These are phyloP conservation scores for Hypoxylon fragiforme DNA, from an alignment of 495 filamentous ascomycete genomes.

Conservation along the genomic window DNA sequence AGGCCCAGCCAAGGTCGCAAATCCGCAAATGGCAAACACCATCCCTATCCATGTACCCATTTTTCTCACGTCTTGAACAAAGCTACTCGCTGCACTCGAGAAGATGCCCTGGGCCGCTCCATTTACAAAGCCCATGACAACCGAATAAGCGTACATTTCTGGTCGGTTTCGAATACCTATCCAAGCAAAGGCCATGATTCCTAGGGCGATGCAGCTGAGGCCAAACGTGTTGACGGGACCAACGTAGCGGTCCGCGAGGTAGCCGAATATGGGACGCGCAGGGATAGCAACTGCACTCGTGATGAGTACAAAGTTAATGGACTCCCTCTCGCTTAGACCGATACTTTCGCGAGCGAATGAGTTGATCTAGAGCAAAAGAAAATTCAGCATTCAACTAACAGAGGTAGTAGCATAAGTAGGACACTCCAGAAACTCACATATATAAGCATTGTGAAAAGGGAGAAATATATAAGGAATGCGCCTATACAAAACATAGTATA, in stretches of 20 bases:
- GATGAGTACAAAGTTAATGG: constrained; percentile 47
- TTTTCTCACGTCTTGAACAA: constrained; percentile 45
- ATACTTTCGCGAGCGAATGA: constrained; percentile 46
- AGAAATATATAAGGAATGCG: constrained; percentile 47
- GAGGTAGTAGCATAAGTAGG: not conserved
- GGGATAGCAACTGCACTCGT: constrained; percentile 44
- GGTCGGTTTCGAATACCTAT: constrained; percentile 35
- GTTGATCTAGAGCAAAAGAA: constrained; percentile 54
- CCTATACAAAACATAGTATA: constrained; percentile 41
- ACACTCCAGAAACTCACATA: constrained; percentile 38
- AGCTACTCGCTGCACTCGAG: constrained; percentile 41
- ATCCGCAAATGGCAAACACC: constrained; percentile 44
- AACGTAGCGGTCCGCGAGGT: constrained; percentile 40
- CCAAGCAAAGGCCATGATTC: constrained; percentile 44
- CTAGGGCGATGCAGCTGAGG: constrained; percentile 36
- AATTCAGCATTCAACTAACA: not conserved
- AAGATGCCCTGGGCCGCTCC: constrained; percentile 50
- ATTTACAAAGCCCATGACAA: constrained; percentile 45
- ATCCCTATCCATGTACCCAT: constrained; percentile 52
- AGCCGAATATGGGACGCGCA: constrained; percentile 41
- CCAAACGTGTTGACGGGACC: constrained; percentile 46
- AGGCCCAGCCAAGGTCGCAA: constrained; percentile 48
- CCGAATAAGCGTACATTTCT: constrained; percentile 48
- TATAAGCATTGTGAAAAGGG: constrained; percentile 48
- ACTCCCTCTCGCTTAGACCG: constrained; percentile 40